phyloP scores from a whole-genome alignment of 2,329 filamentous ascomycete genomes.

The Aureobasidium sp. region DNA sequence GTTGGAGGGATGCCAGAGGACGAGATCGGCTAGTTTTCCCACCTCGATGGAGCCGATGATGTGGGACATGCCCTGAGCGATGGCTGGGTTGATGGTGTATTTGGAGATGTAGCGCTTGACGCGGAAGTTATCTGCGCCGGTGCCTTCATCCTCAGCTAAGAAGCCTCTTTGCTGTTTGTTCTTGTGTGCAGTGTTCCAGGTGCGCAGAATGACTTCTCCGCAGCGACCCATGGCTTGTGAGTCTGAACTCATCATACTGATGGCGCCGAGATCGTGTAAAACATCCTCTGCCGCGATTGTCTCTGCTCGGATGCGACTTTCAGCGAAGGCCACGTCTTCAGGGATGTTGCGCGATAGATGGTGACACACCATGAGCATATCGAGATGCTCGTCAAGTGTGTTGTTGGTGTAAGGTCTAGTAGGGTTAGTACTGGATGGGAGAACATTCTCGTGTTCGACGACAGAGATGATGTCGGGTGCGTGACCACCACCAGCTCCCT shows the following conservation, averaged over 20 bases:
- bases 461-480: conserved; percentile 94
- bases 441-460: conserved; percentile 78
- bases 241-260: conserved; percentile 96
- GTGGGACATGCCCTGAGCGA: conserved; percentile 85
- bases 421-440: conserved; percentile 86
- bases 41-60: conserved; percentile 79
- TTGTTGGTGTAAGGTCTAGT: conserved; percentile 85
- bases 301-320: conserved; percentile 87
- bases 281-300: conserved; percentile 97
- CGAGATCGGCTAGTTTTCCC: conserved; percentile 82
- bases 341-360: conserved; percentile 87
- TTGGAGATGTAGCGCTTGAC: conserved; percentile 92
- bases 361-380: conserved; percentile 99
- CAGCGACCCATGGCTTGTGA: conserved; percentile 96
- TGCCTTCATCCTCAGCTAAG: conserved; percentile 68
- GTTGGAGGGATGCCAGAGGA: conserved; percentile 74
- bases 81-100: conserved; percentile 90
- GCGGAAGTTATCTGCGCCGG: conserved; percentile 78
- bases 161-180: conserved; percentile 79
- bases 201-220: conserved; percentile 84
- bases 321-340: conserved; percentile 91
- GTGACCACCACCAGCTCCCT: conserved; percentile 89
- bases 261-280: conserved; percentile 86
- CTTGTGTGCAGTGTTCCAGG: conserved; percentile 97
- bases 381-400: conserved; percentile 90